phyloP scores from a whole-genome alignment of 2,329 filamentous ascomycete genomes.

The Paraphaeosphaeria sporulosa region DNA sequence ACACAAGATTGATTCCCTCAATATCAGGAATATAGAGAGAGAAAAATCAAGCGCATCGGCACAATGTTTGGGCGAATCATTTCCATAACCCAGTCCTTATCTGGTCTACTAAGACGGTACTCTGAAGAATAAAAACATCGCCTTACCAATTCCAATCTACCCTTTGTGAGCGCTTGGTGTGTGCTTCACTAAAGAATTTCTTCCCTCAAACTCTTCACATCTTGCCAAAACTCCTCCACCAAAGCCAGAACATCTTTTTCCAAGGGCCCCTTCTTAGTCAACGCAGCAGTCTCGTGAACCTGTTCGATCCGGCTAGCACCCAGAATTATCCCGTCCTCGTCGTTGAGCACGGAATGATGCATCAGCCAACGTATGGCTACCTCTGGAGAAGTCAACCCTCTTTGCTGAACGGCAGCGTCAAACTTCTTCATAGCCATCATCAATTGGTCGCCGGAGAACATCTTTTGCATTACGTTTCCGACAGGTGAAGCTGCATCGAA shows the following conservation, averaged over 20 bases:
- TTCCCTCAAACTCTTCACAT: slow-evolving; percentile 3
- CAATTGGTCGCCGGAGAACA: slow-evolving; percentile 12
- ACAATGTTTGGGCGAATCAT: background rate
- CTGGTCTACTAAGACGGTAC: background rate
- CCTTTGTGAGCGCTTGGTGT: background rate
- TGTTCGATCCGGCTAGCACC: slow-evolving; percentile 18
- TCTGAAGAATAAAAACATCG: background rate
- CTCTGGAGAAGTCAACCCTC: slow-evolving; percentile 14
- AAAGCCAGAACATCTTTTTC: slow-evolving; percentile 5
- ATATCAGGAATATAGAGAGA: background rate
- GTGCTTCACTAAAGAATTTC: slow-evolving; percentile 2
- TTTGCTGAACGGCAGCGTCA: slow-evolving; percentile 8
- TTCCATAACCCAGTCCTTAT: background rate
- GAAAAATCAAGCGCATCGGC: background rate
- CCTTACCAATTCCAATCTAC: too few relatives aligned
- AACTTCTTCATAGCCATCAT: slow-evolving; percentile 15
- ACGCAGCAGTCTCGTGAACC: slow-evolving; percentile 6
- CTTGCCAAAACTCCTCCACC: slow-evolving; percentile 13
- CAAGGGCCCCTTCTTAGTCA: slow-evolving; percentile 11
- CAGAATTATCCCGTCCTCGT: slow-evolving; percentile 19
- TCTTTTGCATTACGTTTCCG: slow-evolving; percentile 12
- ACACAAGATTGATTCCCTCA: background rate
- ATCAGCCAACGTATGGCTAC: slow-evolving; percentile 19
- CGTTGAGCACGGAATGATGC: slow-evolving; percentile 17
- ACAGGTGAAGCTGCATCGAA: slow-evolving; percentile 16